Conservation (phyloP, 768 basidiomycete genomes). For the Heimioporus sp. region DNA sequence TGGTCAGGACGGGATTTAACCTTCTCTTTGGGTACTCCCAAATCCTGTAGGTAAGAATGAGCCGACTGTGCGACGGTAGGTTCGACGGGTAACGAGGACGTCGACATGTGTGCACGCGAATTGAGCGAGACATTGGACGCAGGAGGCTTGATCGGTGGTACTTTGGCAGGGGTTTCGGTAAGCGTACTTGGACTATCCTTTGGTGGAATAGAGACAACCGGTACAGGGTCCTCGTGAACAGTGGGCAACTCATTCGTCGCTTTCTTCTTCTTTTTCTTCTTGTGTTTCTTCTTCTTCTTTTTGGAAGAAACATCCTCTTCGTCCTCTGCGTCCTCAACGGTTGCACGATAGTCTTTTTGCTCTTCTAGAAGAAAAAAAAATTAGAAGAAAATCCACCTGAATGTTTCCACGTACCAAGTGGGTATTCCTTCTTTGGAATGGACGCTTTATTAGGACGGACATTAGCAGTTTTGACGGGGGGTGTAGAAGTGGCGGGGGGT, state of each 20-base stretch:
- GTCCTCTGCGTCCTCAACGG: constrained; percentile 73
- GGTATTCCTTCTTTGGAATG: constrained; percentile 10
- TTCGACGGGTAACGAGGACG: constrained; percentile 43
- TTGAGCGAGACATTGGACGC: constrained; percentile 17
- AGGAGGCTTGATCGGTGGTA: constrained; percentile 5
- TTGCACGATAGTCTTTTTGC: constrained; percentile 39
- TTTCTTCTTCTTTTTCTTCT: constrained; percentile 74
- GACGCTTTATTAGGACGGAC: constrained; percentile 11
- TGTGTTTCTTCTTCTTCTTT: constrained; percentile 63
- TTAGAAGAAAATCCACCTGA: constrained; percentile 6
- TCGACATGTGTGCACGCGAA: constrained; percentile 32
- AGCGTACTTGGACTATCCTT: constrained; percentile 16
- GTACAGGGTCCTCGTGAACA: constrained; percentile 19
- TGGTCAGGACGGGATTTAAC: constrained; percentile 67
- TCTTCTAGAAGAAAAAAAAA: constrained; percentile 21
- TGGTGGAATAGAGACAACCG: constrained; percentile 15
- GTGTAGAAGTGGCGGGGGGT: background rate
- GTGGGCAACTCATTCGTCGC: constrained; percentile 13
- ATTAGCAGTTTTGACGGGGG: constrained; percentile 6
- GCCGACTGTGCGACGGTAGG: constrained; percentile 62
- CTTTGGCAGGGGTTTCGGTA: constrained; percentile 25
- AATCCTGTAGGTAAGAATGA: constrained; percentile 63
- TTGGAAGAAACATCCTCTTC: constrained; percentile 42
- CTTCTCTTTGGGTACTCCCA: constrained; percentile 55
- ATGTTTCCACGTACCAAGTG: constrained; percentile 8